These are phyloP conservation scores for Mycena maculata DNA, from an alignment of 768 basidiomycete species.

Conservation along the genomic window DNA sequence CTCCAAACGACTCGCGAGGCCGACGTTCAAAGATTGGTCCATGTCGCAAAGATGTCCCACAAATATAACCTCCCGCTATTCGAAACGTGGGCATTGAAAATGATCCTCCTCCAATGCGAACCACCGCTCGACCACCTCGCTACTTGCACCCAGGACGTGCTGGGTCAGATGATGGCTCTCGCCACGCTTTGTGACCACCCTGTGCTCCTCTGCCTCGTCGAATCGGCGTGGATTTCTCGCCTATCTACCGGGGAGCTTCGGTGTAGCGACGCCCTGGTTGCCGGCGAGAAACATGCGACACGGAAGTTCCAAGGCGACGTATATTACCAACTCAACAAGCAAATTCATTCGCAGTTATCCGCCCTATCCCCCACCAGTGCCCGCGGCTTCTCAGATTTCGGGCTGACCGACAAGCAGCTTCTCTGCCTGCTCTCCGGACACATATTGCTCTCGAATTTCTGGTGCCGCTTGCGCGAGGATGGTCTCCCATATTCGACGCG, in stretches of 20 bases:
- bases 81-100: constrained; percentile 12
- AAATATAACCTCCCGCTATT: constrained; percentile 2
- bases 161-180: neutral
- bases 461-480: neutral
- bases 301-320: constrained; percentile 2
- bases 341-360: neutral
- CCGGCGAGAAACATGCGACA: constrained; percentile 11
- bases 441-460: neutral
- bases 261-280: constrained; percentile 10
- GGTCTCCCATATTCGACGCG: neutral
- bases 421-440: neutral
- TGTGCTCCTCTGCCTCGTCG: neutral
- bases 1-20: no score
- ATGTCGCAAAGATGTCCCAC: neutral
- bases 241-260: neutral
- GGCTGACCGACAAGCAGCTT: constrained; percentile 4
- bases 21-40: neutral
- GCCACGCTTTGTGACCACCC: neutral
- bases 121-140: neutral
- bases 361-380: neutral
- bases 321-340: constrained; percentile 11
- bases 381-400: neutral
- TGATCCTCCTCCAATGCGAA: neutral
- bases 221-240: constrained; percentile 7
- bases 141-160: neutral